Percentiles rank a stretch among this genome's conserved stretches.
Evolutionary conservation across 73 alveolate genomes (phyloP).

Genomic region (Tetrahymena elliotti): DNA sequence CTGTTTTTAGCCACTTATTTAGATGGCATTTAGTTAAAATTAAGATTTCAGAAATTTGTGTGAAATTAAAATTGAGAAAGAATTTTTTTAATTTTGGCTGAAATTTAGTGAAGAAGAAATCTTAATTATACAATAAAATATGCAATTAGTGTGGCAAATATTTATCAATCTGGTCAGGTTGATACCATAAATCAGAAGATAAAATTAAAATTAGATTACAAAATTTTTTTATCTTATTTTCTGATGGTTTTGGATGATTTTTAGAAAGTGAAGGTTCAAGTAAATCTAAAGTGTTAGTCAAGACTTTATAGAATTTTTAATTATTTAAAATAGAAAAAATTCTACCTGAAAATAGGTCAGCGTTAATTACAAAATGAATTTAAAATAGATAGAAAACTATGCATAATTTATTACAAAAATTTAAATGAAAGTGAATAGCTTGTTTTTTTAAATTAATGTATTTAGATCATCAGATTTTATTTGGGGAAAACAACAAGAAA

Average conservation of each 20-base stretch:
- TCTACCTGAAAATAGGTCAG: neutral
- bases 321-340: neutral
- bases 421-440: neutral
- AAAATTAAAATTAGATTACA: neutral
- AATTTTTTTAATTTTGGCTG: neutral
- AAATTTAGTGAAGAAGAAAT: neutral
- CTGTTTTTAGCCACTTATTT: neutral
- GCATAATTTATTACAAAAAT: neutral
- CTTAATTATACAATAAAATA: neutral
- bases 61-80: neutral
- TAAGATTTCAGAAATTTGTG: neutral
- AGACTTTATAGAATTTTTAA: no score
- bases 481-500: neutral
- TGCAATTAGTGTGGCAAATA: neutral
- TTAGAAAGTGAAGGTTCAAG: neutral
- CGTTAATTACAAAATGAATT: neutral
- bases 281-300: no score
- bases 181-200: neutral
- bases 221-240: no score
- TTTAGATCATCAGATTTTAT: neutral
- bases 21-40: neutral
- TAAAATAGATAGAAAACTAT: neutral
- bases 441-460: neutral
- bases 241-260: neutral
- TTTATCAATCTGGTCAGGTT: neutral